Base-by-base conservation (phyloP, 306 rosid genomes). In the Cercis canadensis region DNA sequence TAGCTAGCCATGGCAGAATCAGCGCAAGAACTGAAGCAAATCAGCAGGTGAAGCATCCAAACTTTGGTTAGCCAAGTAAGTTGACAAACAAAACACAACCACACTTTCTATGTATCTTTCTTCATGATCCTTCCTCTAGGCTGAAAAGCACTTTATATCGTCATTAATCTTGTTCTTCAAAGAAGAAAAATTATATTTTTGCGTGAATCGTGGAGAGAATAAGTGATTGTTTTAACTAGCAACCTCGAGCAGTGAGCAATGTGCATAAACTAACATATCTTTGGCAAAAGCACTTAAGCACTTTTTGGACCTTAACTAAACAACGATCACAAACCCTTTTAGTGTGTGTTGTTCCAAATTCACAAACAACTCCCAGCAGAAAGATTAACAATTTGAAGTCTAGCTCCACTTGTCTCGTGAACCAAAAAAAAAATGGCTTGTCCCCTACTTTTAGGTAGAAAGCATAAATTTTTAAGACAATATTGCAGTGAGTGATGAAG, bases 201-300 rank as follows among this genome's bases (percentile, higher is more conserved):
- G 40, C 60, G 19, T 16, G 70, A 75, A 75, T 65, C 19, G 76
- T 45, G 81, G 81, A 43, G 39, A 39, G 32, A 55, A 46, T 29
- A 32, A 53, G 36, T 29, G 46, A 15, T 73, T 73, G 60, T 73
- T 79, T 73, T 19, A 46, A 65, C 51, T 56, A 3, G 36, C 59
- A 11, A 62, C 74, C 65, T 82, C 46, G 84, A 82, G 83, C 79
- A 67, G 2, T 61, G 87, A 37, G 79, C 76, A 29, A 31, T 50
- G 17, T 39, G 37, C 59, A 67, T 39, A 49, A 72, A 39, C 66
- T 46, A 21, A 70, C 51, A 33, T 34, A 69, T 69, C 17, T 36
- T 52, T 31, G 56, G 12, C 34, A 56, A 19, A 40, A 51, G 51
- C 14, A 72, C 19, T 41, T 57, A 8, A 73, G 65, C 49, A 53